phyloP scores from a whole-genome alignment of 2,329 filamentous ascomycete species.

The Diplodia mutila region DNA sequence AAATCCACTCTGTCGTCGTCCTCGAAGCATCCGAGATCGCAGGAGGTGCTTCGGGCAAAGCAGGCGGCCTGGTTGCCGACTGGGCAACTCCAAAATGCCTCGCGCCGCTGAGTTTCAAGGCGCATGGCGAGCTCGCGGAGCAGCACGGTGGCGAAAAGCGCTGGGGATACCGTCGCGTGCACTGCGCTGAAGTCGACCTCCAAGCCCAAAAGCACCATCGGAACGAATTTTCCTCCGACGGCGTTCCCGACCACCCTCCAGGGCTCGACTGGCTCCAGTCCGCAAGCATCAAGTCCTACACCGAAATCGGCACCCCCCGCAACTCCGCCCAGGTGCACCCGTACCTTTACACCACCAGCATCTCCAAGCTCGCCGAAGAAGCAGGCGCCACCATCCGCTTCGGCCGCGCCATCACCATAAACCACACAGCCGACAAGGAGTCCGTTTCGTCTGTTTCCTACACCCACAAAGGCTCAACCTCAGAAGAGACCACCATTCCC shows the following conservation, averaged over 20 bases:
- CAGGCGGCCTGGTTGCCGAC: constrained; percentile 20
- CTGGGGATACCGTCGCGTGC: constrained; percentile 22
- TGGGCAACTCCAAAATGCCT: constrained; percentile 26
- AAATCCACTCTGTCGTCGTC: constrained; percentile 10
- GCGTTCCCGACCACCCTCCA: neutral
- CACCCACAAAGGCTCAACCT: neutral
- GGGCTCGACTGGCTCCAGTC: constrained; percentile 20
- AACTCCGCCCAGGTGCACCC: constrained; percentile 23
- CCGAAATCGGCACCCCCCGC: constrained; percentile 5
- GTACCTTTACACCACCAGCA: constrained; percentile 14
- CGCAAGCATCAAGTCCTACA: constrained; percentile 19
- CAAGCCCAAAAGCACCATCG: neutral
- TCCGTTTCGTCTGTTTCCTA: constrained; percentile 1
- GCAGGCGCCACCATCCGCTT: constrained; percentile 4
- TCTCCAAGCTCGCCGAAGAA: constrained; percentile 20
- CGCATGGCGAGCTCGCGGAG: constrained; percentile 17
- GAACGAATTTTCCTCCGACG: too few species aligned
- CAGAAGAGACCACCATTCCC: neutral
- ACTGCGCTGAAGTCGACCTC: constrained; percentile 9
- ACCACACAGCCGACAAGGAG: neutral
- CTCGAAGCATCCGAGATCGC: constrained; percentile 21
- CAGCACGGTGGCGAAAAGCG: constrained; percentile 19
- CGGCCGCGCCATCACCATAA: neutral
- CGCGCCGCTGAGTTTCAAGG: constrained; percentile 20
- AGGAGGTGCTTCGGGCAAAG: constrained; percentile 23